Evolutionary conservation across 2,329 filamentous ascomycete species (phyloP).

Genomic region (Amauroascus niger): DNA sequence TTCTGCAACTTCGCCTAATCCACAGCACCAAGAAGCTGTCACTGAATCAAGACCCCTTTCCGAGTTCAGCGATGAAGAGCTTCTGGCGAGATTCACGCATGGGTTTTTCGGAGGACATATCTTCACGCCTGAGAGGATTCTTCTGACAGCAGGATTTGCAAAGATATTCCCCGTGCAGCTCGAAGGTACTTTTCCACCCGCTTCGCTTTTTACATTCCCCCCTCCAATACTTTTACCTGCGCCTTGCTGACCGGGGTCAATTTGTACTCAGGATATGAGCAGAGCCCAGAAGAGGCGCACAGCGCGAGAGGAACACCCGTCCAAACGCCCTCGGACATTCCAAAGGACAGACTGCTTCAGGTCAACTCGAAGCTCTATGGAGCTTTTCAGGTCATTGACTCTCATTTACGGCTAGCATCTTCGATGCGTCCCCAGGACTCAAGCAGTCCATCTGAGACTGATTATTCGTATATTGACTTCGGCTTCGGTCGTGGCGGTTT

Average conservation of each 20-base stretch:
- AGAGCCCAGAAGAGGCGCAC: not conserved
- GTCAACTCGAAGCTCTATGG: slow-evolving; percentile 12
- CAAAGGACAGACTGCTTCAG: slow-evolving; percentile 7
- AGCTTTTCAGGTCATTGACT: slow-evolving; percentile 12
- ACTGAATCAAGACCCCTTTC: not conserved
- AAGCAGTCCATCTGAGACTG: not conserved
- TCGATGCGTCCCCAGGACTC: not conserved
- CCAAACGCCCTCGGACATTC: slow-evolving; percentile 8
- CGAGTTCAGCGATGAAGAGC: slow-evolving; percentile 13
- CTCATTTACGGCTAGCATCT: not conserved
- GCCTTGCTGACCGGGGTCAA: not conserved
- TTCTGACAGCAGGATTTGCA: not conserved
- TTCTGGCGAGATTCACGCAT: slow-evolving; percentile 13
- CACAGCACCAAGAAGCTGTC: not conserved
- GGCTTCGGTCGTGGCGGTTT: slow-evolving; percentile 10
- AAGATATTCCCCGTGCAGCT: slow-evolving; percentile 10
- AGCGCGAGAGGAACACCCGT: not conserved
- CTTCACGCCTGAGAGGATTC: slow-evolving; percentile 10
- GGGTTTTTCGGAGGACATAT: slow-evolving; percentile 14
- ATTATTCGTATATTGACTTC: slow-evolving; percentile 12
- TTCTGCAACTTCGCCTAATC: not conserved
- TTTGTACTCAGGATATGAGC: not conserved
- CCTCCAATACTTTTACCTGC: not conserved
- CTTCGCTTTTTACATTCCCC: not conserved
- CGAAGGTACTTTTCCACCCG: slow-evolving; percentile 6